These are phyloP conservation scores for Puya raimondii DNA, from an alignment of 176 grass and related monocot genomes.

Conservation along the genomic window DNA sequence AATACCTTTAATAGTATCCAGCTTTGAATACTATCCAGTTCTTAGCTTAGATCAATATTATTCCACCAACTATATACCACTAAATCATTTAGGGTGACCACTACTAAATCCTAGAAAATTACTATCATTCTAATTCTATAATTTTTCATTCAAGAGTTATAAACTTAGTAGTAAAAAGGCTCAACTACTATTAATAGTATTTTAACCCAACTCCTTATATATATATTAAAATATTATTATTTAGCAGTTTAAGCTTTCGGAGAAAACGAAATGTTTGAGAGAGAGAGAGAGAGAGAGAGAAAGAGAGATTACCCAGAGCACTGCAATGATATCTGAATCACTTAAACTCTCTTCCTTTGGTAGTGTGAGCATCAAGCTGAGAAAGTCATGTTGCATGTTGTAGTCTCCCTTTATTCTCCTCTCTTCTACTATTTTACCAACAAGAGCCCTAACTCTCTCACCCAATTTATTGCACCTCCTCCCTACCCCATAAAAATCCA, in stretches of 20 bases:
- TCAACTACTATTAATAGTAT: no score
- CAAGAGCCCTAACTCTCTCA: constrained; percentile 18
- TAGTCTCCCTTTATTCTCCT: constrained; percentile 3
- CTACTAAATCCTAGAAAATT: no score
- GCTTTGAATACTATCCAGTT: no score
- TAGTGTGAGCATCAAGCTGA: constrained; percentile 27
- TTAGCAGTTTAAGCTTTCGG: background rate
- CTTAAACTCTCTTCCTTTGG: constrained; percentile 23
- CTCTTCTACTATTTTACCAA: constrained; percentile 30
- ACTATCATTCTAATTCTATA: no score
- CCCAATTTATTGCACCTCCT: constrained; percentile 18
- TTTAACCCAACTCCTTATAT: no score
- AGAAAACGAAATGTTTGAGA: background rate
- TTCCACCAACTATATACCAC: no score
- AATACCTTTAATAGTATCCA: no score
- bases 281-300: background rate
- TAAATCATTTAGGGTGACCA: no score
- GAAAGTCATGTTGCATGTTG: constrained; percentile 13
- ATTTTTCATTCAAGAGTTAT: no score
- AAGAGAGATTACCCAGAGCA: constrained; percentile 32
- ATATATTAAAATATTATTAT: no score
- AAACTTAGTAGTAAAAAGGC: no score
- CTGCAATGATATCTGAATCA: constrained; percentile 26
- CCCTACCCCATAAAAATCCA: constrained; percentile 26
- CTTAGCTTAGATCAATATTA: no score